Evolutionary conservation across 192 early-diverging fungal genomes (phyloP), one percentile per base, ranked within the genome.

Genomic region (Lobosporangium transversale): DNA sequence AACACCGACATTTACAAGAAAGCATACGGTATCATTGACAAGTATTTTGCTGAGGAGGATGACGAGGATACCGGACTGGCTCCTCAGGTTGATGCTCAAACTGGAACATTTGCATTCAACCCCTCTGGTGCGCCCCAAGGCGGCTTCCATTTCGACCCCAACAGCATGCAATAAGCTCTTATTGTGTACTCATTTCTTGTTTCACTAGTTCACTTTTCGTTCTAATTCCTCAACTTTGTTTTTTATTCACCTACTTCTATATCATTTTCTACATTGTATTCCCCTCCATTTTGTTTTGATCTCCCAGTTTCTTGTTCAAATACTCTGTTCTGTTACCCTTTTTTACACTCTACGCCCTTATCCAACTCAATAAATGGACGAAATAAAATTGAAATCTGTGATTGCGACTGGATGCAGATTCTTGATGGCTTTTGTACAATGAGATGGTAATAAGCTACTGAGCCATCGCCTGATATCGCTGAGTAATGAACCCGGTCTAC

Each of bases 1-100:
- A 98, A 97, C 76, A 81, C 82, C n/a, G 97, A 97, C 32, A 94
- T 99, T 69, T 99, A 99, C 91, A 92, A 91, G 83, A 98, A 99
- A 84, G 92, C 95, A 0, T 98, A 97, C 80, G 74, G 82, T 58
- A 94, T 99, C 78, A 97, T 99, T 62, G 96, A 97, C 84, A 94
- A 91, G 83, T 99, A 98, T 88, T 99, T 97, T 82, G 81, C 80
- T 42, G 91, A 91, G 10, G 97, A 97, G 10, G 94, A 94, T 2
- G 92, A 86, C 33, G 93, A 90, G 18, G 94, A 94, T 30, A 82
- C 84, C 47, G 86, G 79, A 62, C 75, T 97, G 61, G 89, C 85
- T 47, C 91, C 93, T 7, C 86, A 88, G 26, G 87, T 94, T 49
- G 89, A 94, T 80, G 78, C 87, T 60, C 74, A 81, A 62, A 92